phyloP scores from a whole-genome alignment of 2,329 filamentous ascomycete genomes.

The Neocatenulostroma microsporum region DNA sequence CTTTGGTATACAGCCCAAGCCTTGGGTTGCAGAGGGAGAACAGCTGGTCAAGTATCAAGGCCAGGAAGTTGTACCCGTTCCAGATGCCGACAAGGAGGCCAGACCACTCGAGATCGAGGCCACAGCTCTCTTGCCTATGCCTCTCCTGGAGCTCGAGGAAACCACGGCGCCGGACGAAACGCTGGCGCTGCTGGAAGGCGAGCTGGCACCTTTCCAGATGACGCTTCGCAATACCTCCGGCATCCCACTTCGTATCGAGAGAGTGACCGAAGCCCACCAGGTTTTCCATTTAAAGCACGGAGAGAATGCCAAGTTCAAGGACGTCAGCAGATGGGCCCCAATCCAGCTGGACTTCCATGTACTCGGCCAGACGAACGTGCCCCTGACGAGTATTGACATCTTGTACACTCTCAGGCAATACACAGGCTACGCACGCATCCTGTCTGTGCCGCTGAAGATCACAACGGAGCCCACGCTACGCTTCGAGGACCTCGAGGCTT shows the following conservation, averaged over 20 bases:
- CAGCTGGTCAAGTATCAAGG: constrained; percentile 59
- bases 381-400: constrained; percentile 69
- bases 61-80: constrained; percentile 5
- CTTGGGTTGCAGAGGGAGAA: constrained; percentile 64
- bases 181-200: constrained; percentile 88
- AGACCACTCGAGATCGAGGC: constrained; percentile 17
- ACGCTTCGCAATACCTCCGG: constrained; percentile 69
- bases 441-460: constrained; percentile 6
- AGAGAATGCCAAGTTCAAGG: too few relatives aligned
- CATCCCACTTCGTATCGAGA: constrained; percentile 5
- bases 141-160: constrained; percentile 65
- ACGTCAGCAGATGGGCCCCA: too few relatives aligned
- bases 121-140: constrained; percentile 72
- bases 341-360: constrained; percentile 81
- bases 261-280: constrained; percentile 45
- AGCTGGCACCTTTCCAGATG: constrained; percentile 67
- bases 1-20: constrained; percentile 73
- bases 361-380: constrained; percentile 76
- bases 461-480: constrained; percentile 6
- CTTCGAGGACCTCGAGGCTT: constrained; percentile 3
- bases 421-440: constrained; percentile 1
- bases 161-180: constrained; percentile 75
- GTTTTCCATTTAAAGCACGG: constrained; percentile 40
- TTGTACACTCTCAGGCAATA: constrained; percentile 50
- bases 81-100: constrained; percentile 9